Evolutionary conservation across 2,329 filamentous ascomycete genomes (phyloP), one percentile per base, ranked within the genome.

Genomic region (Monosporascus sp.): DNA sequence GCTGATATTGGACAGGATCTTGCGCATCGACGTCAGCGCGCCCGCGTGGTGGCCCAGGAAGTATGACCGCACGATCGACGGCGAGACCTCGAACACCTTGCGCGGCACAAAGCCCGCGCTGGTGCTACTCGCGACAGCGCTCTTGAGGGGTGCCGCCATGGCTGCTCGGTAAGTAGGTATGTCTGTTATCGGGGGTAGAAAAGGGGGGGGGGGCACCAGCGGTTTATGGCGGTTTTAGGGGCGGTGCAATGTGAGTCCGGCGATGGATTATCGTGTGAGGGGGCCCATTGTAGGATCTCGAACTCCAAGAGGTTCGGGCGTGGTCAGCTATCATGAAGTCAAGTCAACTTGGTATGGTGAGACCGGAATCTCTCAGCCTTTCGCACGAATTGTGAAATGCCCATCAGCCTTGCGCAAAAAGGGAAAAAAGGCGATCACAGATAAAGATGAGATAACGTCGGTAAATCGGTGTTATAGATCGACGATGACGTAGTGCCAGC

Each of bases 1-100:
- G 65, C 92, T 88, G 63, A 97, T 89, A 57, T 84, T 85, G 27
- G 85, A 84, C 48, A 99, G 81, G 67, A 89, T 80, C 39, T 82
- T 82, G 68, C 89, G 89, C 87, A 97, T 96, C 68, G 89, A 87
- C 47, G 81, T 77, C 35, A 96, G 78, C 17, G 89, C 94, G 9
- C 88, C 81, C 55, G 84, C 83, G 77, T 99, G 94, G 73, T 99
- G 94, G 57, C 94, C 94, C 47, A 97, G 81, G 74, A 90, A 99
- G 74, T 97, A 99, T 54, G 93, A 94, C 59, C 90, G 85, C 39
- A 89, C 87, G 56, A 97, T 86, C 50, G 85, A 88, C 44, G 75
- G 65, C 51, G 93, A 87, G 44, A 85, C 75, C 39, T 87, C 84
- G 70, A 95, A 97, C 50, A 75, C 72, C 59, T 76, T 70, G 62